A percentile compares a stretch with the other conserved stretches of the same genome.
Evolutionary conservation across 768 basidiomycete species (phyloP).

Genomic region (Hericium alpestre): DNA sequence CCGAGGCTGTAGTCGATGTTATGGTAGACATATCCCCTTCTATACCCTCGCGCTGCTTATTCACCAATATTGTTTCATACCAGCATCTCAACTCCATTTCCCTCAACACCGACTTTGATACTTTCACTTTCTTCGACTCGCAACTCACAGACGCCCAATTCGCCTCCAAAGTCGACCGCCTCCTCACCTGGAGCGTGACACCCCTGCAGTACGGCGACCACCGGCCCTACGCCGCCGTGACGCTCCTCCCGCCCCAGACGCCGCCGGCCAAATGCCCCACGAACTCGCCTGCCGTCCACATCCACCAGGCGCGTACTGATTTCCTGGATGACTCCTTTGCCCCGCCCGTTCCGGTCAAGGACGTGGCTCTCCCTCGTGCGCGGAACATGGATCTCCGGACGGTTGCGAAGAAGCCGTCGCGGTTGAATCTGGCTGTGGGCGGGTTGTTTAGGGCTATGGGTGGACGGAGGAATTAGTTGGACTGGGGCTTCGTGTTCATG

Average conservation of each 20-base stretch:
- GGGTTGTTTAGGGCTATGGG: neutral
- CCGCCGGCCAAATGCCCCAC: too few relatives aligned
- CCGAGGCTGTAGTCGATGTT: constrained; percentile 49
- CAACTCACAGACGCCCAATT: constrained; percentile 28
- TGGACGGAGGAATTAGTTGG: neutral
- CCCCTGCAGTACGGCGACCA: constrained; percentile 77
- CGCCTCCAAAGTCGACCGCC: constrained; percentile 57
- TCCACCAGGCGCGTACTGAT: too few relatives aligned
- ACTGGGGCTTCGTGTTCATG: neutral
- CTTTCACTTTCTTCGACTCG: constrained; percentile 47
- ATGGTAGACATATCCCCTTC: constrained; percentile 22
- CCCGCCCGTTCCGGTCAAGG: too few relatives aligned
- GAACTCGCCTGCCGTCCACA: too few relatives aligned
- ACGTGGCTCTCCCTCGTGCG: too few relatives aligned
- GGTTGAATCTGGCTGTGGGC: neutral
- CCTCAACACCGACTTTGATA: constrained; percentile 47
- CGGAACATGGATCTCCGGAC: too few relatives aligned
- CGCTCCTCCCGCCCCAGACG: too few relatives aligned
- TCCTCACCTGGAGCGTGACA: constrained; percentile 75
- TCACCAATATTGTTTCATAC: neutral
- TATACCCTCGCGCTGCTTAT: neutral
- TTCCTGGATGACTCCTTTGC: too few relatives aligned
- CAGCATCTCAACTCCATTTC: constrained; percentile 74
- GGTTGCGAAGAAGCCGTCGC: neutral
- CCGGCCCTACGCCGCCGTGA: constrained; percentile 63